These are phyloP conservation scores for Neostapfia colusana DNA, from an alignment of 176 grass and related monocot species.

Conservation along the genomic window DNA sequence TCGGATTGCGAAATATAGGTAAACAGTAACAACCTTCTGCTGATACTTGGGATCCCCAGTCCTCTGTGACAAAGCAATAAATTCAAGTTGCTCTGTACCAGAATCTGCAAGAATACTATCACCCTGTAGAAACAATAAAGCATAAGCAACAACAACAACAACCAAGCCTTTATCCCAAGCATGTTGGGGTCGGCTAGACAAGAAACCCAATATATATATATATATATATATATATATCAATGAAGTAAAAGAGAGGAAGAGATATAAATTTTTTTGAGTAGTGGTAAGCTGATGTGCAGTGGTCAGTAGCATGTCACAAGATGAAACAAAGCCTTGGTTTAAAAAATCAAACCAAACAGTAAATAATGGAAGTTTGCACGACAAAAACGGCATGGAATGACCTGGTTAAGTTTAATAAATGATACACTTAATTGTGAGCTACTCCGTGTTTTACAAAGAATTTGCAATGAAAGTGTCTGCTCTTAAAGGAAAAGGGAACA, in stretches of 20 bases:
- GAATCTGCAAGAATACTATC: slow-evolving; percentile 95
- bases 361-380: not conserved
- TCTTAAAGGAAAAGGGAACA: slow-evolving; percentile 32
- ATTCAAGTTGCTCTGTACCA: slow-evolving; percentile 94
- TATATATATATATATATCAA: too few relatives aligned
- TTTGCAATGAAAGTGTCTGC: not conserved
- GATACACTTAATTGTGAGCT: slow-evolving; percentile 25
- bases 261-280: too few relatives aligned
- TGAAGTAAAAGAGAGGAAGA: too few relatives aligned
- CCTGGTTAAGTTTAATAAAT: slow-evolving; percentile 11
- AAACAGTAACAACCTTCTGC: slow-evolving; percentile 62
- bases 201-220: too few relatives aligned
- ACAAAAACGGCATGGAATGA: not conserved
- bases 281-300: not conserved
- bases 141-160: too few relatives aligned
- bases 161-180: too few relatives aligned
- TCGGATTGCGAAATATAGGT: slow-evolving; percentile 22
- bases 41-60: slow-evolving; percentile 91
- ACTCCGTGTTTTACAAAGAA: slow-evolving; percentile 7
- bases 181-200: too few relatives aligned
- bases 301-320: not conserved
- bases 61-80: slow-evolving; percentile 96
- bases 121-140: slow-evolving; percentile 58
- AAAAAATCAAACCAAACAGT: slow-evolving; percentile 5
- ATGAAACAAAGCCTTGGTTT: slow-evolving; percentile 11